These are phyloP conservation scores for Pseudogymnoascus sp. DNA, from an alignment of 2,329 filamentous ascomycete species.

Conservation along the genomic window DNA sequence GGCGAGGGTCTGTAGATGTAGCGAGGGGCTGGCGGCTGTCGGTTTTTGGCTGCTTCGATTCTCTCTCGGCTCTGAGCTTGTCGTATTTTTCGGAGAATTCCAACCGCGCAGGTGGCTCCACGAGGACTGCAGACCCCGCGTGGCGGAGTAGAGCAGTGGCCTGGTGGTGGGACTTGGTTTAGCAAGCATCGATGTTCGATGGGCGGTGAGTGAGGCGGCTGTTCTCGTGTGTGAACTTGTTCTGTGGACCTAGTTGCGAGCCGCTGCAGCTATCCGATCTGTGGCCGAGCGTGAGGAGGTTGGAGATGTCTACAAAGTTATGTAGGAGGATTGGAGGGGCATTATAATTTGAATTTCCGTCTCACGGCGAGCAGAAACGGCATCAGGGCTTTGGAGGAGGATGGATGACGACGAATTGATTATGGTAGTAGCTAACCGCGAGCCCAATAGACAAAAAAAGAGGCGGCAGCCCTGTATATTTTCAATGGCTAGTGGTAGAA, in stretches of 20 bases:
- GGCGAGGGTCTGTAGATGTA: background rate
- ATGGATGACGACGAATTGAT: background rate
- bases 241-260: background rate
- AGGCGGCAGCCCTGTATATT: slow-evolving; percentile 7
- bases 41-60: background rate
- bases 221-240: slow-evolving; percentile 5
- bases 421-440: background rate
- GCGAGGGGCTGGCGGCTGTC: background rate
- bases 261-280: slow-evolving; percentile 6
- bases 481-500: background rate
- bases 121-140: slow-evolving; percentile 6
- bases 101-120: background rate
- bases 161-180: background rate
- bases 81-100: slow-evolving; percentile 3
- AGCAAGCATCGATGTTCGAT: slow-evolving; percentile 3
- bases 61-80: background rate
- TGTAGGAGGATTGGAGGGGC: background rate
- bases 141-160: background rate
- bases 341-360: slow-evolving; percentile 2
- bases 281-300: slow-evolving; percentile 1
- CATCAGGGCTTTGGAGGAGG: slow-evolving; percentile 1
- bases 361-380: slow-evolving; percentile 1
- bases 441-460: background rate
- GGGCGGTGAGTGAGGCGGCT: slow-evolving; percentile 6
- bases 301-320: background rate